Base-by-base conservation (phyloP, 1,284 basidiomycete species). In the Volvariella surrecta region DNA sequence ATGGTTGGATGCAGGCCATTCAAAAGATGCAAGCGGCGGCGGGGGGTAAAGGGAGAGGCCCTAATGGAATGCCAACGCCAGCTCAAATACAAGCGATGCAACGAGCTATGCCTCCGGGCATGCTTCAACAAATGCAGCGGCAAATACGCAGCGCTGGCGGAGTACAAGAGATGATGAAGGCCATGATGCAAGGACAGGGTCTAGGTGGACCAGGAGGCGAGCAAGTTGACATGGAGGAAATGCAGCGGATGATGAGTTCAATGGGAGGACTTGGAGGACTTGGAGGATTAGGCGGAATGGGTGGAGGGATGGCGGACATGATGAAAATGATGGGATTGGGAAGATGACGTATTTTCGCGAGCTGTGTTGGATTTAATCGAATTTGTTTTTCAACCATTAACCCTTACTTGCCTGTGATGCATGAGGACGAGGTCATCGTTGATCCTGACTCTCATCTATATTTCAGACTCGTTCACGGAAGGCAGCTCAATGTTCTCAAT, bases 131-230 rank as follows among this genome's bases (percentile, higher is more conserved):
- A 53, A 79, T 89, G 76, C 84, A 89, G 57, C 70, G 81, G 44
- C 86, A 91, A 59, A 74, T 93, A 60, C 74, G 88, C 39, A 71
- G 81, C 40, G 88, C 88, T 4, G 83, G 84, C 30, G 89, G 88
- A n/a, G 88, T 92, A 67, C 87, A 92, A 57, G 90, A 93, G 60
- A 92, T 94, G 86, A 89, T 95, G 87, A 88, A 87, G 59, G 86
- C 90, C 19, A 89, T 93, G 84, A 92, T 94, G 89, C 86, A 88
- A 52, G 85, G 87, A 4, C 82, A 88, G 53, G 24, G 24, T 28
- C 24, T 28, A 11, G 11, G 6, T 28, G 24, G 24, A 11, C 24
- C 24, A 6, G 88, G 86, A 52, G 84, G 85, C 16, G 82, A 89
- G 57, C 80, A 86, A 51, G 63, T 80, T 49, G 87, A 89, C 55